These are phyloP conservation scores for Leishmania amazonensis DNA, from an alignment of 208 protist species.

Conservation along the genomic window DNA sequence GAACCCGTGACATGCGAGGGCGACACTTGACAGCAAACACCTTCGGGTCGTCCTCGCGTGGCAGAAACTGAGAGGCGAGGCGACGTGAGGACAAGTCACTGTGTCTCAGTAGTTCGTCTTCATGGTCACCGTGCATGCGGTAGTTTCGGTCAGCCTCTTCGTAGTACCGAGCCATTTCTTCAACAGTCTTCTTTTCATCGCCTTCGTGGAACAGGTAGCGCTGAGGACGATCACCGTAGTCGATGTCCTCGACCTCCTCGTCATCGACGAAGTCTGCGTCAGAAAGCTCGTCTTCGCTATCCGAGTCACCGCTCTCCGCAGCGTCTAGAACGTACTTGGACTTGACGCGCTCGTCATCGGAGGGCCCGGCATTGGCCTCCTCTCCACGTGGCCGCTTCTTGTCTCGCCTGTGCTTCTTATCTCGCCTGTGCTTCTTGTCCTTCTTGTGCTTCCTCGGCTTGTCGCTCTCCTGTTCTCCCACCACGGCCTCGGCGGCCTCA, in stretches of 20 bases:
- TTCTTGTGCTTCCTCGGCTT: conserved; percentile 19
- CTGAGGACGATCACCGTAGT: conserved; percentile 20
- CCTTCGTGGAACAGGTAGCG: conserved; percentile 68
- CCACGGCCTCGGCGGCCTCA: neutral
- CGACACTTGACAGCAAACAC: conserved; percentile 90
- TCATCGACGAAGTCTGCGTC: conserved; percentile 53
- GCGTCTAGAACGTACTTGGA: conserved; percentile 40
- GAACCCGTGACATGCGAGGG: conserved; percentile 79
- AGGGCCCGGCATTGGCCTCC: conserved; percentile 24
- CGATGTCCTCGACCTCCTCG: conserved; percentile 34
- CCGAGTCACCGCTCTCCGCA: conserved; percentile 41
- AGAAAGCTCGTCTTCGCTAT: conserved; percentile 29
- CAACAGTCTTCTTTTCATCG: conserved; percentile 67
- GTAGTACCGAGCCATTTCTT: conserved; percentile 78
- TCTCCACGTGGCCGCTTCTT: conserved; percentile 27
- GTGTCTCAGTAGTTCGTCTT: conserved; percentile 26
- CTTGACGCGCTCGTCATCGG: conserved; percentile 21
- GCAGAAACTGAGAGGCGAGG: conserved; percentile 76
- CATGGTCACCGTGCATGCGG: conserved; percentile 17
- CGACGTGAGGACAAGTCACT: conserved; percentile 69
- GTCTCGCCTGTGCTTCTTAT: conserved; percentile 13
- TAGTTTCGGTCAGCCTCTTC: conserved; percentile 58
- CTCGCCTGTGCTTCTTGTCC: conserved; percentile 26
- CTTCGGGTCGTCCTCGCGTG: conserved; percentile 81
- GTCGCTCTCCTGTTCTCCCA: conserved; percentile 5